Base-by-base conservation (phyloP, 345 rosid genomes). In the Raphanus sativus region DNA sequence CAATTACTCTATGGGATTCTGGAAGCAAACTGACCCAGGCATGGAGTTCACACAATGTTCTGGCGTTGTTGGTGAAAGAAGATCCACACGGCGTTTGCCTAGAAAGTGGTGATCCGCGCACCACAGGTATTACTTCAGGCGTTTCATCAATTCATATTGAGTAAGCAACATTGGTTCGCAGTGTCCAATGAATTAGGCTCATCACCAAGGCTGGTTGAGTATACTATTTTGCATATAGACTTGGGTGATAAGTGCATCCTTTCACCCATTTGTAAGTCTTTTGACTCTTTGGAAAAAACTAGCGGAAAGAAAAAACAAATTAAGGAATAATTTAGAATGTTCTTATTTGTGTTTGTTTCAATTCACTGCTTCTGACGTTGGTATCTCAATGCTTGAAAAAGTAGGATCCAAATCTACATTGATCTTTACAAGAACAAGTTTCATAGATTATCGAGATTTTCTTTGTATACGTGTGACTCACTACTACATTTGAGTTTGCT, bases 61-160 rank as follows among this genome's bases (percentile, higher is more conserved):
- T 95, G 55, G 94, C 92, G 78, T 81, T 95, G 85, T 78, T 95
- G 79, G 99, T 93, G 59, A 79, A 87, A 76, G 99, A 93, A 91
- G 99, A 96, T 72, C 91, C 99, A 58, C 82, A 66, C 4, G 98
- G 99, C 13, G 93, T 93, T 80, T 84, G 86, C 55, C 76, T 96
- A 76, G 98, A 93, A 84, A 81, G 82, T 61, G 85, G 89, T 32
- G 98, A 95, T 79, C 97, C 98, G 54, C 86, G 94, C 81, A 84
- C 83, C 65, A 62, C 63, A 73, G 86, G 85, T 72, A 79, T 93
- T 58, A 81, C 91, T 62, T 80, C 89, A 21, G 89, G 82, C 26
- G 85, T 90, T 77, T 86, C 94, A 66, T 81, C 90, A 1, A 55
- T 88, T 81, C 77, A 76, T 38, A 84, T 94, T 32, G 76, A 83